Base-by-base conservation (phyloP, 1,139 yeast genomes). In the Yamadazyma kanchanaburiensis region DNA sequence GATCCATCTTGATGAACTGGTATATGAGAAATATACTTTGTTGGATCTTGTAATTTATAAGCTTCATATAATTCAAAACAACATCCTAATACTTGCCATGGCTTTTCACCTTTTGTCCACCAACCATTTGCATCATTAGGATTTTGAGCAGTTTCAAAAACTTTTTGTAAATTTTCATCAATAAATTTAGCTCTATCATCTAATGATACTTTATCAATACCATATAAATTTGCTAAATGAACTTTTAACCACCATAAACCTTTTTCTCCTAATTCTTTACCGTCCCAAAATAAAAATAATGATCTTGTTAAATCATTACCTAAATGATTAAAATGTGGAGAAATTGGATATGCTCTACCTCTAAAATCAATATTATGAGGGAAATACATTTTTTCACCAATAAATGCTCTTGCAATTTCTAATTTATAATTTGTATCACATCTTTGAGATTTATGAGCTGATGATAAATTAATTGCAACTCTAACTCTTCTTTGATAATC, bases 1-100 rank as follows among this genome's bases (percentile, higher is more conserved):
- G 97, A 86, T 45, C 98, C 98, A 60, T 91, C 98, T 60, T 88
- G 96, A 55, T 91, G 97, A 11, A 91, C 87, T 1, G 97, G 96
- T 39, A 87, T 75, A 48, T 84, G 87, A 2, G 94, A 83, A 15
- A 81, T 60, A 49, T 59, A 88, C 40, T 80, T 72, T 5, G 80
- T 71, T 2, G 97, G 97, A 44, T 87, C 86, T 5, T 70, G 75
- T 37, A 80, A 60, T 38, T 78, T 68, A 45, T 74, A 58, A 1
- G 97, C 97, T 34, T 77, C 82, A 21, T 69, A 59, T 33, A 91
- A 58, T 53, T 91, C 98, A 46, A 80, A 73, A 49, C 95, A 86
- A 4, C 88, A 81, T 10, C 95, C 85, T 37, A 91, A 66, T 12
- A 88, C 84, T 58, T 91, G 98, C 95, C 96, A 91, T 25, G 98